Evolutionary conservation across 2,329 filamentous ascomycete species (phyloP).

Genomic region (Hypoxylon sp.): DNA sequence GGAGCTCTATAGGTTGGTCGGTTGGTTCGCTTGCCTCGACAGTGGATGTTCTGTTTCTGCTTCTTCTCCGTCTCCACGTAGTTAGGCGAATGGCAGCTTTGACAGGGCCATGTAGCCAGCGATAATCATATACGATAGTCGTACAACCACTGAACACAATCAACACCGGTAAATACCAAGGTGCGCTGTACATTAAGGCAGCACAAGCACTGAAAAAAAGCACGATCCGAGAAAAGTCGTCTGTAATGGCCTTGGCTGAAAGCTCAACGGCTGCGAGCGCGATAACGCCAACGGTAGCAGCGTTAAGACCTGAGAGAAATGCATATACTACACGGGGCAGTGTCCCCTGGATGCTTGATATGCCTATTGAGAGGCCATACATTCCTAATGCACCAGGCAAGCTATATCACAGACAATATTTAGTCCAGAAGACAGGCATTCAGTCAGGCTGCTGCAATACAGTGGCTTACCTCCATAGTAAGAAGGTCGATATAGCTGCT

Average conservation of each 20-base stretch:
- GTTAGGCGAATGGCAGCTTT: not conserved
- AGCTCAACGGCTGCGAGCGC: slow-evolving; percentile 78
- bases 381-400: slow-evolving; percentile 80
- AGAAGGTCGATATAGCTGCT: slow-evolving; percentile 71
- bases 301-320: slow-evolving; percentile 79
- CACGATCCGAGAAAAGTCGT: slow-evolving; percentile 72
- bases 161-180: slow-evolving; percentile 82
- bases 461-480: slow-evolving; percentile 72
- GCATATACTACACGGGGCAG: slow-evolving; percentile 77
- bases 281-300: slow-evolving; percentile 80
- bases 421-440: not conserved
- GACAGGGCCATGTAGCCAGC: slow-evolving; percentile 62
- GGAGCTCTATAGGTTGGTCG: not conserved
- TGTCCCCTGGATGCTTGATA: slow-evolving; percentile 70
- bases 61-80: not conserved
- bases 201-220: slow-evolving; percentile 75
- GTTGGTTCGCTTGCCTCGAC: not conserved
- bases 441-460: not conserved
- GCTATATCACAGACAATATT: slow-evolving; percentile 55
- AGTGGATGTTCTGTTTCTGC: not conserved
- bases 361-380: slow-evolving; percentile 76
- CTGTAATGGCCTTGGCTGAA: slow-evolving; percentile 76
- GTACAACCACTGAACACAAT: slow-evolving; percentile 69
- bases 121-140: slow-evolving; percentile 70
- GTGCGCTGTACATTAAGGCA: slow-evolving; percentile 77